Evolutionary conservation across 768 basidiomycete species (phyloP).

Genomic region (Psilocybe azurescens): DNA sequence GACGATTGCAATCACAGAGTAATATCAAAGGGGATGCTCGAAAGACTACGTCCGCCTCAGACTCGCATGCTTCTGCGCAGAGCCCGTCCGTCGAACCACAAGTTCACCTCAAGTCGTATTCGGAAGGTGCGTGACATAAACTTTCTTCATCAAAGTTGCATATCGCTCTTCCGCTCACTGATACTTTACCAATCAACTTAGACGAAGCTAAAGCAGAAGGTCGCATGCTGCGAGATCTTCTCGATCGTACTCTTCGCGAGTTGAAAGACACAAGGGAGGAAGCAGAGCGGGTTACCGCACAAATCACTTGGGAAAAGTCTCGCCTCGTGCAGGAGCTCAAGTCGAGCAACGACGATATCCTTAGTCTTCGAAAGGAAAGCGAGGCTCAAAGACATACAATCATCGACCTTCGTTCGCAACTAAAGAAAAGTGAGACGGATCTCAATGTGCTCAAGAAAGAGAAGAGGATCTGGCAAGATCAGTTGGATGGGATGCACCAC

Average conservation of each 20-base stretch:
- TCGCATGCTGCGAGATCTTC: conserved; percentile 4
- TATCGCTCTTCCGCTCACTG: background rate
- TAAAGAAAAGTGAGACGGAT: conserved; percentile 4
- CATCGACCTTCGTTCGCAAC: background rate
- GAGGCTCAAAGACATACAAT: background rate
- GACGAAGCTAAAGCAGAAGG: conserved; percentile 4
- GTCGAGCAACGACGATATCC: background rate
- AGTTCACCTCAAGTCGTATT: background rate
- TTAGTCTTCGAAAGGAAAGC: conserved; percentile 1
- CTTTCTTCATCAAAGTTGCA: background rate
- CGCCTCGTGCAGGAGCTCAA: conserved; percentile 5
- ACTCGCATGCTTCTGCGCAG: background rate
- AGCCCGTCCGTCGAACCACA: background rate
- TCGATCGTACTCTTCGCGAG: conserved; percentile 7
- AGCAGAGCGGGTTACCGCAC: background rate
- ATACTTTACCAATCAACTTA: background rate
- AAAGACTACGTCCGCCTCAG: background rate
- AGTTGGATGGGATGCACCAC: conserved; percentile 23
- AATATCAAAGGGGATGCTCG: background rate
- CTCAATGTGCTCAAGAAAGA: conserved; percentile 13
- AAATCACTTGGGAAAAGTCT: conserved; percentile 4
- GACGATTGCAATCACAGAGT: conserved; percentile 12
- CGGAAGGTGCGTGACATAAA: background rate
- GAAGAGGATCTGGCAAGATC: conserved; percentile 22
- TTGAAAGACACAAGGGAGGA: conserved; percentile 4